These are phyloP conservation scores for Curvularia eragrostidis DNA, from an alignment of 2,329 filamentous ascomycete genomes.

Conservation along the genomic window DNA sequence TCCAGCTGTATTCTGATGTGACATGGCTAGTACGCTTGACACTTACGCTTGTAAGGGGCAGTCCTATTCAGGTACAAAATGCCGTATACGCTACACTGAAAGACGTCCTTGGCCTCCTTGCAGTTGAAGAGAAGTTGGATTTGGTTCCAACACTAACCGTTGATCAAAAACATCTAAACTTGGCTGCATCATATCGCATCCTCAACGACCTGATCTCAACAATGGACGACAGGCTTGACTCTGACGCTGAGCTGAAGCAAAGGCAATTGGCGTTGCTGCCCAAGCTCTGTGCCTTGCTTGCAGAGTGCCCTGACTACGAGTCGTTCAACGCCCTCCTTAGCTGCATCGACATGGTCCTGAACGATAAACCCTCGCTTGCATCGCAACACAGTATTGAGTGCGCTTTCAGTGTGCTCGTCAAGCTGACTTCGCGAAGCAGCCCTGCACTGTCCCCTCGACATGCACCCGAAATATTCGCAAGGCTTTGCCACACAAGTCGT, in stretches of 20 bases:
- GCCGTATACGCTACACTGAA: constrained; percentile 21
- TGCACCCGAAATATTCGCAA: constrained; percentile 57
- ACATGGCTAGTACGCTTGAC: constrained; percentile 36
- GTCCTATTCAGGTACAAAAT: constrained; percentile 20
- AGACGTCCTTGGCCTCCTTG: constrained; percentile 24
- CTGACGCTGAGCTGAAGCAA: constrained; percentile 30
- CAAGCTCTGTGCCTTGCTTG: constrained; percentile 31
- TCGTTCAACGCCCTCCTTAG: constrained; percentile 59
- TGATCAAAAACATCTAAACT: constrained; percentile 10
- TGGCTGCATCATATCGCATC: constrained; percentile 30
- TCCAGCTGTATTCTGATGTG: constrained; percentile 29
- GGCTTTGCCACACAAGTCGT: constrained; percentile 61
- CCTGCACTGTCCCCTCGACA: constrained; percentile 33
- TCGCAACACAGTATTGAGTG: constrained; percentile 55
- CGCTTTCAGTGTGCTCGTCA: constrained; percentile 47
- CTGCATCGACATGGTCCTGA: constrained; percentile 56
- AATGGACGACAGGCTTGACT: constrained; percentile 35
- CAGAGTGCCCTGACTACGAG: constrained; percentile 61
- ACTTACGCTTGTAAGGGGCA: constrained; percentile 26
- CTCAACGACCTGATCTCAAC: constrained; percentile 38
- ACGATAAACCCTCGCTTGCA: constrained; percentile 47
- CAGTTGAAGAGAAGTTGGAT: constrained; percentile 29
- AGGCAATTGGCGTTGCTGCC: constrained; percentile 41
- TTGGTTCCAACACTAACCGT: constrained; percentile 26
- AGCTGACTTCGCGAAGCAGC: constrained; percentile 42